Conservation (phyloP, 805 yeast genomes). For the Starmerella potacharoeniae region DNA sequence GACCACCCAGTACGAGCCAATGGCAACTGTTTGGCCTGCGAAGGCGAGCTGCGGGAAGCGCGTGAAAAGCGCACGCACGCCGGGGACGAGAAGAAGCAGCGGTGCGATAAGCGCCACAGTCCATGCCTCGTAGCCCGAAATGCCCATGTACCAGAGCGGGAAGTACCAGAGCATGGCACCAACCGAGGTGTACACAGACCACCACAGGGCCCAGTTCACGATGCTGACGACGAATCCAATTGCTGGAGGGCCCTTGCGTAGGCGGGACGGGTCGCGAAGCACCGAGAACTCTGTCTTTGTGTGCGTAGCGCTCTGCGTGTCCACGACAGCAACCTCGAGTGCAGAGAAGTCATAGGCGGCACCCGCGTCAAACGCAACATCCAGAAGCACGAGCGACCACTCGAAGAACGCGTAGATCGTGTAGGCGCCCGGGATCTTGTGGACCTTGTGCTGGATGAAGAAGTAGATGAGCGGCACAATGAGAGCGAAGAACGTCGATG, state of each 20-base stretch:
- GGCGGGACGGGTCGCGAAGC: conserved; percentile 15
- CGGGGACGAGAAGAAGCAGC: conserved; percentile 38
- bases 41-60: conserved; percentile 45
- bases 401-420: conserved; percentile 90
- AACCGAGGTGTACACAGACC: conserved; percentile 74
- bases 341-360: conserved; percentile 57
- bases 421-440: conserved; percentile 83
- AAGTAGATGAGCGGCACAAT: conserved; percentile 75
- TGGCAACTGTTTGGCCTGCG: conserved; percentile 46
- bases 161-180: conserved; percentile 90
- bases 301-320: conserved; percentile 19
- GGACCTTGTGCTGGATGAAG: conserved; percentile 87
- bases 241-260: conserved; percentile 24
- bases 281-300: conserved; percentile 14
- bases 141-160: conserved; percentile 97
- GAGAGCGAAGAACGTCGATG: conserved; percentile 58
- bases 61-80: conserved; percentile 33
- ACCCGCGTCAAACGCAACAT: conserved; percentile 75
- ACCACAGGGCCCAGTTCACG: conserved; percentile 64
- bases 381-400: conserved; percentile 79
- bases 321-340: conserved; percentile 38
- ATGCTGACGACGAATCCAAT: conserved; percentile 28
- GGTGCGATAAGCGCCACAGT: conserved; percentile 36
- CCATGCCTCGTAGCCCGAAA: conserved; percentile 78
- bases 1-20: conserved; percentile 60